Evolutionary conservation across 805 yeast species (phyloP).

Genomic region (Soucietia sequanensis): DNA sequence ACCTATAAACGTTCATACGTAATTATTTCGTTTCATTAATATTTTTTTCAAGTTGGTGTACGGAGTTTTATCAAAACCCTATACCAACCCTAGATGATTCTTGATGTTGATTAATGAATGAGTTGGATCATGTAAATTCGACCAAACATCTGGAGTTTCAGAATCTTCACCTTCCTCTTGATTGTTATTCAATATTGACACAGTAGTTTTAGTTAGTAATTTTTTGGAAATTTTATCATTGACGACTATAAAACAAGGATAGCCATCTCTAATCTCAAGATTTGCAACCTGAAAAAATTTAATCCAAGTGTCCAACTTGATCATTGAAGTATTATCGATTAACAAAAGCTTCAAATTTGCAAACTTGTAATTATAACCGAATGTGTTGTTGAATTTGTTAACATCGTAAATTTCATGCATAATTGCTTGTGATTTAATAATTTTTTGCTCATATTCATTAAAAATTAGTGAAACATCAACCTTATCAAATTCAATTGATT

Average conservation of each 20-base stretch:
- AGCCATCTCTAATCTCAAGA: constrained; percentile 6
- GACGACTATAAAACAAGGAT: constrained; percentile 11
- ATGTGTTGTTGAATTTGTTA: background rate
- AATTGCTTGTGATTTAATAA: no score
- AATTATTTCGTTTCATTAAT: background rate
- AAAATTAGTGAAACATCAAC: constrained; percentile 16
- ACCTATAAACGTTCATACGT: no score
- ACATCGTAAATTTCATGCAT: no score
- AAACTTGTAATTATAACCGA: constrained; percentile 7
- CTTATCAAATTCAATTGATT: constrained; percentile 13
- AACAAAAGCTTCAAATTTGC: constrained; percentile 17
- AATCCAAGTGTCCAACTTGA: constrained; percentile 15
- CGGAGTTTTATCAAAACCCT: no score
- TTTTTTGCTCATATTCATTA: background rate
- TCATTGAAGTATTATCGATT: constrained; percentile 19
- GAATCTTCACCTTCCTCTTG: no score
- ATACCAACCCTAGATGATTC: background rate
- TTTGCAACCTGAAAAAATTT: constrained; percentile 11
- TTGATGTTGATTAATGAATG: background rate
- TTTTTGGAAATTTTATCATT: constrained; percentile 13
- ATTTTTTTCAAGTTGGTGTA: background rate
- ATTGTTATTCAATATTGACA: no score
- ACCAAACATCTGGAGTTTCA: constrained; percentile 3
- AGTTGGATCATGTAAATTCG: background rate
- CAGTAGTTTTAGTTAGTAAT: constrained; percentile 10